Percentiles rank a stretch among this genome's conserved stretches.
Evolutionary conservation across 345 rosid genomes (phyloP).

Genomic region (Arabidopsis suecica): DNA sequence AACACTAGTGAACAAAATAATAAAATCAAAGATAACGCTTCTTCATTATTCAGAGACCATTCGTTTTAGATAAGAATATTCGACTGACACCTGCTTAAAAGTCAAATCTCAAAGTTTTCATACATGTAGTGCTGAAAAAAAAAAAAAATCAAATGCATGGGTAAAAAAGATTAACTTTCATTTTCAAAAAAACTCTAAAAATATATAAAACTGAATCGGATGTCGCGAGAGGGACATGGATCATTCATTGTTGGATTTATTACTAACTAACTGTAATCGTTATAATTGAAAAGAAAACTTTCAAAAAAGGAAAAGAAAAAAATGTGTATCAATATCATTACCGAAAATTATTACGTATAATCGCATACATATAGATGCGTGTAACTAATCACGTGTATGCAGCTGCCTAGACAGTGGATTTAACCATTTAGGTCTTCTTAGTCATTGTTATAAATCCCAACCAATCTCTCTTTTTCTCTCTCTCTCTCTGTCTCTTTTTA

Average conservation of each 20-base stretch:
- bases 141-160: neutral
- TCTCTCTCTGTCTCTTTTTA: constrained; percentile 6
- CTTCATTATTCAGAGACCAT: constrained; percentile 26
- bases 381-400: constrained; percentile 38
- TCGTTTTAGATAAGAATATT: constrained; percentile 17
- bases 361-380: constrained; percentile 26
- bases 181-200: neutral
- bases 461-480: constrained; percentile 16
- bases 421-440: constrained; percentile 12
- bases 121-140: neutral
- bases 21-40: neutral
- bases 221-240: neutral
- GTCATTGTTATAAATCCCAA: constrained; percentile 31
- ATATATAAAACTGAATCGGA: neutral
- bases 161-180: neutral
- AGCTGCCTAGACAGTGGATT: constrained; percentile 10
- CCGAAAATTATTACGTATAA: constrained; percentile 27
- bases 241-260: neutral
- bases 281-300: neutral
- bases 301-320: neutral
- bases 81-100: neutral
- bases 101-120: neutral
- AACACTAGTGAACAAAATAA: neutral
- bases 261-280: neutral
- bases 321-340: neutral